These are phyloP conservation scores for Cyathus olla DNA, from an alignment of 1,284 basidiomycete species.

Conservation along the genomic window DNA sequence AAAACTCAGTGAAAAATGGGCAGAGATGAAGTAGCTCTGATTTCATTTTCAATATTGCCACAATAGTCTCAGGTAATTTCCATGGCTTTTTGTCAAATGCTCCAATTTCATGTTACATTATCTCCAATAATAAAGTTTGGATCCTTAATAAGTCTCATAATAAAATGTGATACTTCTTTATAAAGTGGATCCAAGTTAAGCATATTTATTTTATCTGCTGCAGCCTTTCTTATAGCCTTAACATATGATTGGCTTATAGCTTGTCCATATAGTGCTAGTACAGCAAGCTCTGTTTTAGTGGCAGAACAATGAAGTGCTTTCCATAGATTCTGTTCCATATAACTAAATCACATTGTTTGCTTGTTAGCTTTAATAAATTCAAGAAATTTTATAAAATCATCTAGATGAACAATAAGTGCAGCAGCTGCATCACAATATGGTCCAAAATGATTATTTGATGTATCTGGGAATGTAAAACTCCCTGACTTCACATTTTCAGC, in stretches of 20 bases:
- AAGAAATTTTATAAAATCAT: too few species aligned
- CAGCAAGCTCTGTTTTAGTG: constrained; percentile 33
- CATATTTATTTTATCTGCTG: constrained; percentile 30
- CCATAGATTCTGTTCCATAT: constrained; percentile 25
- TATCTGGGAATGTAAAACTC: too few species aligned
- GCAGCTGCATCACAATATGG: too few species aligned
- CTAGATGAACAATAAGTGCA: too few species aligned
- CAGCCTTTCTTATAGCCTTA: constrained; percentile 25
- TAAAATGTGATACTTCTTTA: constrained; percentile 21
- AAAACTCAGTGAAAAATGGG: constrained; percentile 27
- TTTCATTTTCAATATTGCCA: constrained; percentile 10
- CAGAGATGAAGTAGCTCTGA: constrained; percentile 27
- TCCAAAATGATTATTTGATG: too few species aligned
- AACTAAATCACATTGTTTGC: constrained; percentile 8
- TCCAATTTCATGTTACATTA: constrained; percentile 10
- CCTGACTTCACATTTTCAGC: too few species aligned
- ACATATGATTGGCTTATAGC: constrained; percentile 34
- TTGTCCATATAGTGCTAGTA: constrained; percentile 39
- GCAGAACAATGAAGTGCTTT: constrained; percentile 28
- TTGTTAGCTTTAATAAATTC: too few species aligned
- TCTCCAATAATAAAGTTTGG: too few species aligned
- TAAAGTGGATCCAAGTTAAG: constrained; percentile 34
- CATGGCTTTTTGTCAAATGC: constrained; percentile 29
- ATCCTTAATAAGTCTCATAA: constrained; percentile 26
- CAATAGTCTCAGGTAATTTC: constrained; percentile 20